Conservation (phyloP, 371 early-diverging fungal genomes). For the Mortierella sp. region DNA sequence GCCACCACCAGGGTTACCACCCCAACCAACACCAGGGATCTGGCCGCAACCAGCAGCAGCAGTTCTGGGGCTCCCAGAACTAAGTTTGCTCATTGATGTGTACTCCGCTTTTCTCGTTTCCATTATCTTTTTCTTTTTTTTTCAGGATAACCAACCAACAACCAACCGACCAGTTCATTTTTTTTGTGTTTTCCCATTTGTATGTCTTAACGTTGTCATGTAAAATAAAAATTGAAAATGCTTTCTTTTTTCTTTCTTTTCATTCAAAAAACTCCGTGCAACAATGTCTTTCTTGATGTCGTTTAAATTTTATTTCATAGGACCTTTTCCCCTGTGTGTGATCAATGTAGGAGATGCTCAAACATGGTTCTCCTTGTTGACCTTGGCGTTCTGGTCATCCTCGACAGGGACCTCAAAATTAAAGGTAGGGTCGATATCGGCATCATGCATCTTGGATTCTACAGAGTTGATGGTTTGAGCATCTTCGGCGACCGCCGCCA, state of each 20-base stretch:
- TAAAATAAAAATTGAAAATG: constrained; percentile 5
- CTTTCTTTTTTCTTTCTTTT: background rate
- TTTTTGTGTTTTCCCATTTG: constrained; percentile 1
- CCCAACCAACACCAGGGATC: constrained; percentile 44
- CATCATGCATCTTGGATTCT: background rate
- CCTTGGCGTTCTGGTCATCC: background rate
- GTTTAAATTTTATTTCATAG: background rate
- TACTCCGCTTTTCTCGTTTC: background rate
- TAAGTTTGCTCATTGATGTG: background rate
- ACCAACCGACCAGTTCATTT: background rate
- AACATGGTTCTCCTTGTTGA: background rate
- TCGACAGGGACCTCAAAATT: constrained; percentile 7
- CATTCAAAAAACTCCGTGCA: too few relatives aligned
- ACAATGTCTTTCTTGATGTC: background rate
- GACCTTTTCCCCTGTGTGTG: too few relatives aligned
- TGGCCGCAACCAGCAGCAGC: constrained; percentile 45
- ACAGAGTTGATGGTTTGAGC: constrained; percentile 3
- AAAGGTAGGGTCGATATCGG: constrained; percentile 7
- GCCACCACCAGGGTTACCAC: constrained; percentile 50
- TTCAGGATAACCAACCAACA: background rate
- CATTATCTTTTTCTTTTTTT: background rate
- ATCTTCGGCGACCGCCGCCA: background rate
- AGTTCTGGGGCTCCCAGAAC: constrained; percentile 52
- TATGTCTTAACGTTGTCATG: constrained; percentile 5
- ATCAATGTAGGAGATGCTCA: too few relatives aligned